Evolutionary conservation across 2,329 filamentous ascomycete species (phyloP), one percentile per base, ranked within the genome.

Genomic region (Pochonia chlamydosporia): DNA sequence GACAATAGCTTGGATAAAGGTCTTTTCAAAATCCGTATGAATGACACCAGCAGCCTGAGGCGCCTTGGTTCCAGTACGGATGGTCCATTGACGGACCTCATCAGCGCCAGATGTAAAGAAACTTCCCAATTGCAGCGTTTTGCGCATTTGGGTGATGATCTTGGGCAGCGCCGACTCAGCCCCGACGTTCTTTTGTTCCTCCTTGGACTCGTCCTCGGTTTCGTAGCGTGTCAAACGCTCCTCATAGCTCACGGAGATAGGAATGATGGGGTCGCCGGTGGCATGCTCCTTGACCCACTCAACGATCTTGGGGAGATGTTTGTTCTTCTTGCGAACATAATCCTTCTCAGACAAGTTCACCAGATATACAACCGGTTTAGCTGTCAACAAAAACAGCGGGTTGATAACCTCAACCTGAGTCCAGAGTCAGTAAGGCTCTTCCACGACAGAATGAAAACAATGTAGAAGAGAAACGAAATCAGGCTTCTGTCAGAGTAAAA

Each of bases 271-370:
- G 63, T 96, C 91, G 49, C 89, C 90, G 45, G 82, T 69, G 5
- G 91, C 88, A 67, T 99, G 79, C 66, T 87, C 81, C 75, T 97
- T 95, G 69, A 96, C 84, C 93, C 93, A 99, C 66, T 93, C 87
- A 51, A 87, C 89, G 57, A 97, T 85, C 74, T 92, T 93, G 56
- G 87, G 81, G 47, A 99, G 81, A 73, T 99, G 84, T 84, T 99
- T 99, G 82, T 99, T 99, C 86, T 97, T 99, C 76, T 97, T 93
- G 63, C 93, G 87, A 63, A 96, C 85, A 69, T 91, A 99, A 71
- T 99, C 93, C 71, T 84, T 91, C 75, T 99, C 95, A 53, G 89
- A 96, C 52, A 99, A 75, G 75, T 99, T 99, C 74, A 97, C 88
- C 37, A 99, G 79, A 74, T 89, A 97, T 57, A 99, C 92, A 49